Conservation (phyloP, 148 eudicot species). For the Amaranthus hypochondriacus region DNA sequence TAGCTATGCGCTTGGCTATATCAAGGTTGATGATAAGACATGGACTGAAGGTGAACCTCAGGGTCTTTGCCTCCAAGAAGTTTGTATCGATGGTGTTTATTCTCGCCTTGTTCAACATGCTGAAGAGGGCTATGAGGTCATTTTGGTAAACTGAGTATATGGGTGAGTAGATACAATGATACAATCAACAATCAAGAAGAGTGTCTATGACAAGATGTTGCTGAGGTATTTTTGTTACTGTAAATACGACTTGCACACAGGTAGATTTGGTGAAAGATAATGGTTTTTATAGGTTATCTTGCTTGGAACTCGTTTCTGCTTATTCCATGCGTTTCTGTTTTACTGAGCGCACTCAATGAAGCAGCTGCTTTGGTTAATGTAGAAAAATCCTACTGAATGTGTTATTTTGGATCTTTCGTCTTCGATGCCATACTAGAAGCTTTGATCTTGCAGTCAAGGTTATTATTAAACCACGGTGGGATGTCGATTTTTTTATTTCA, state of each 20-base stretch:
- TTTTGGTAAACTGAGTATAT: conserved; percentile 16
- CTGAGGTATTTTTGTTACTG: conserved; percentile 13
- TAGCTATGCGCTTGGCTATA: conserved; percentile 26
- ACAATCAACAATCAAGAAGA: conserved; percentile 4
- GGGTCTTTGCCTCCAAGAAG: conserved; percentile 83
- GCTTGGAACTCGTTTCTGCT: neutral
- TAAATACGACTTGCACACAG: conserved; percentile 17
- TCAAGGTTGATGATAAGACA: conserved; percentile 57
- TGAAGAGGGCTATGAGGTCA: conserved; percentile 48
- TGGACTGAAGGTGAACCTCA: conserved; percentile 74
- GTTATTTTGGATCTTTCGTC: neutral
- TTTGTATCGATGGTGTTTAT: conserved; percentile 44
- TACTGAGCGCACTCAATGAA: neutral
- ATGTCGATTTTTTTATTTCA: no score
- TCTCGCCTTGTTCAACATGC: conserved; percentile 30
- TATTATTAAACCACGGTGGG: neutral
- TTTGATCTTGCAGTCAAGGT: neutral
- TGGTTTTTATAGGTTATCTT: neutral
- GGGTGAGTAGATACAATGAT: neutral
- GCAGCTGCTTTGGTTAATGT: neutral
- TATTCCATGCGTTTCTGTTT: neutral
- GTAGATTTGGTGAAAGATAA: conserved; percentile 10
- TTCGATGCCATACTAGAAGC: neutral
- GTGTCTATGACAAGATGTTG: conserved; percentile 14
- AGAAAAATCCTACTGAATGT: neutral